Base-by-base conservation (phyloP, 768 basidiomycete species). In the Trichaptum fuscoviolaceum region DNA sequence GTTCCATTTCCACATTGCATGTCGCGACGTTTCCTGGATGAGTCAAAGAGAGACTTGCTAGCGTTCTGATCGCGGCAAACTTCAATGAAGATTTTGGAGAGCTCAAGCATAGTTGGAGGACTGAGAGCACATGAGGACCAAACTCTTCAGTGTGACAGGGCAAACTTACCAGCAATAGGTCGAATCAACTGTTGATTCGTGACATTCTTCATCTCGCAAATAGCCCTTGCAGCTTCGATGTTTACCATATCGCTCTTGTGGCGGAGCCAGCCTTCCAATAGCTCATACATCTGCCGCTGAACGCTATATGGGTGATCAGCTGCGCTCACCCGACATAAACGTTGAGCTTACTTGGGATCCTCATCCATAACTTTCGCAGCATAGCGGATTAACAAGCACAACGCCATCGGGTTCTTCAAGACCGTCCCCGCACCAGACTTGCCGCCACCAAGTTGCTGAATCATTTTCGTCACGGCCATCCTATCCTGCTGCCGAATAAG, bases 171-270 rank as follows among this genome's bases (percentile, higher is more conserved):
- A 64, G 94, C 87, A 68, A 99, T 94, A 0, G 97, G 85, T 72
- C 94, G 90, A 26, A 88, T 87, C 64, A 99, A 80, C 72, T 99
- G 95, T 5, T 84, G 77, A 8, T 88, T 75, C 27, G 88, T 83
- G 30, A 95, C 90, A 68, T 89, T 87, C 77, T 89, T 92, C 92
- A 96, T 93, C 76, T 98, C 96, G 75, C 96, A 98, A 69, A 99
- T 96, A 7, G 89, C 96, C 58, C 97, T 91, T 3, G 97, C 96
- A 24, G 97, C 97, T 77, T 99, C 97, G 68, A 95, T 92, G 79
- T 99, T 99, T 74, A 99, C 97, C 96, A 98, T 99, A 75, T 99
- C 97, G 71, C 95, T 97, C 83, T 99, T 99, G 79, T 99, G 97
- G 67, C 95, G 88, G 67, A 99, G 81, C 89, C 95, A 96, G 35